Evolutionary conservation across 2,329 filamentous ascomycete genomes (phyloP), one percentile per base, ranked within the genome.

Genomic region (Cladophialophora bantiana): DNA sequence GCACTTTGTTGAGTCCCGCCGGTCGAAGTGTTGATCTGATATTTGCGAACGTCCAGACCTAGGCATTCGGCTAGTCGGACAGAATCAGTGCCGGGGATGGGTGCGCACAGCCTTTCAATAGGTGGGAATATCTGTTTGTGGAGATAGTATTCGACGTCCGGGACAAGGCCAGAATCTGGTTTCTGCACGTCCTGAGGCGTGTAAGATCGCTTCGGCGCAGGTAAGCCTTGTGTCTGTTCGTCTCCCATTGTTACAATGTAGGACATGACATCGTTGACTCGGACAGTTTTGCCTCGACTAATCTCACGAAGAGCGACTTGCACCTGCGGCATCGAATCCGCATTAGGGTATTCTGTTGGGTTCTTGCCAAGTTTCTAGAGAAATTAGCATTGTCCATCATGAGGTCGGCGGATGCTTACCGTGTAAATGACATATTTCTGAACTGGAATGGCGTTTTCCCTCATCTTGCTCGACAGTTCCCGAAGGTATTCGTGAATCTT

Each of bases 91-190:
- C 95, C 95, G 13, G 88, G 88, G 74, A 99, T 97, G 67, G 96
- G 97, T 68, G 94, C 95, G 77, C 95, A 99, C 26, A 99, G 89
- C 85, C 95, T 92, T 81, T 99, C 95, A 32, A 99, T 95, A 0
- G 95, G 95, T 10, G 95, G 95, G 80, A 99, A 93, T 66, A 99
- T 97, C 79, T 99, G 95, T 83, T 99, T 99, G 82, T 93, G 90
- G 45, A 99, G 88, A 78, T 99, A 99, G 87, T 94, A 98, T 76
- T 99, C 95, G n/a, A 97, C 87, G 75, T 99, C 95, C 1, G 94
- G 92, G 65, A 90, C 86, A 6, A 99, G 85, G 0, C 83, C 89
- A 0, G 90, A 89, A 72, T 91, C 91, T 15, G 87, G 76, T 75
- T 95, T 96, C 66, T 92, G 82, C 18, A 96, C 89, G 77, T 99